phyloP scores from a whole-genome alignment of 495 filamentous ascomycete species.

The Corynascus novoguineensis region DNA sequence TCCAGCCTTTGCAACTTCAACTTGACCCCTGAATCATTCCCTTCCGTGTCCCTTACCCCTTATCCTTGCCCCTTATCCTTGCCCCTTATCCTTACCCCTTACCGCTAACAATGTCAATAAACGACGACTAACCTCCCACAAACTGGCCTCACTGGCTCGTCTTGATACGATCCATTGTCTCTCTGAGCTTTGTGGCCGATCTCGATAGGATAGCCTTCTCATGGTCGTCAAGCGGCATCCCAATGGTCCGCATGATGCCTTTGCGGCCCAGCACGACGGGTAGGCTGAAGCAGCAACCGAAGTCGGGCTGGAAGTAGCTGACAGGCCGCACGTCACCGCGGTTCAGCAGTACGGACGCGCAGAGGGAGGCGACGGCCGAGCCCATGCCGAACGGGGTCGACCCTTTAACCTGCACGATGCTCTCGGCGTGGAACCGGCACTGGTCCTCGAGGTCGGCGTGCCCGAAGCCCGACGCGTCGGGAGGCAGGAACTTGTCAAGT shows the following conservation, averaged over 20 bases:
- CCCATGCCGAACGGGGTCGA: slow-evolving; percentile 40
- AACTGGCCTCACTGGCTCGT: no score
- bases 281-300: slow-evolving; percentile 34
- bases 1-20: no score
- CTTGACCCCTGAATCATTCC: no score
- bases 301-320: slow-evolving; percentile 34
- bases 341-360: slow-evolving; percentile 35
- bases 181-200: slow-evolving; percentile 27
- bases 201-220: slow-evolving; percentile 26
- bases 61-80: no score
- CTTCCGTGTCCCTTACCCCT: no score
- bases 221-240: slow-evolving; percentile 23
- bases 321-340: slow-evolving; percentile 27
- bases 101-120: no score
- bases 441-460: slow-evolving; percentile 25
- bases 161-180: slow-evolving; percentile 25
- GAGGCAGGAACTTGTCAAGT: slow-evolving; percentile 24
- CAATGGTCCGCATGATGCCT: slow-evolving; percentile 27
- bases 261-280: slow-evolving; percentile 34
- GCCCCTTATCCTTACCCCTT: no score
- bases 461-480: slow-evolving; percentile 7
- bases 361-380: slow-evolving; percentile 34
- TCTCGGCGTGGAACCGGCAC: slow-evolving; percentile 28
- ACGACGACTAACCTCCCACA: no score
- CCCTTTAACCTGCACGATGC: slow-evolving; percentile 37